These are phyloP conservation scores for Aspergillus hancockii DNA, from an alignment of 495 filamentous ascomycete genomes.

Conservation along the genomic window DNA sequence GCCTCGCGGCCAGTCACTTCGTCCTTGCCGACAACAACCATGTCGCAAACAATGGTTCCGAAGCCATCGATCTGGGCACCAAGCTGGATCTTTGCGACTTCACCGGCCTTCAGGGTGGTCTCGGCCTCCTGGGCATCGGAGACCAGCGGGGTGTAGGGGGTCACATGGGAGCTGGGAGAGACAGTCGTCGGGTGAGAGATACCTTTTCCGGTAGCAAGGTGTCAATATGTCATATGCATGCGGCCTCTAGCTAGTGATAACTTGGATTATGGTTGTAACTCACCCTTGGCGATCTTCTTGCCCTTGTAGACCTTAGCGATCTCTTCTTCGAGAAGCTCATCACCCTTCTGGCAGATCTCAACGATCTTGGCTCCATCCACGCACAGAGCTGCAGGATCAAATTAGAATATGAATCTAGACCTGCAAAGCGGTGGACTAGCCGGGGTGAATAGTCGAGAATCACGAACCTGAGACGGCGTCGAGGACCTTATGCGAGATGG, in stretches of 20 bases:
- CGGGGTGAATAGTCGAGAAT: not conserved
- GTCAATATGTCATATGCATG: constrained; percentile 20
- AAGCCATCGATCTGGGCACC: constrained; percentile 98
- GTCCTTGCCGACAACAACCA: constrained; percentile 69
- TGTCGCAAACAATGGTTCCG: constrained; percentile 94
- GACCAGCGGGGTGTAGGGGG: constrained; percentile 89
- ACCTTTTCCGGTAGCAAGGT: constrained; percentile 50
- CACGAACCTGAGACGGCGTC: constrained; percentile 71
- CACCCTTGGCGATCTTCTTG: constrained; percentile 93
- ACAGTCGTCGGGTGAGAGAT: constrained; percentile 93
- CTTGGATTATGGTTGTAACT: constrained; percentile 14
- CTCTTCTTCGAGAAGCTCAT: constrained; percentile 92
- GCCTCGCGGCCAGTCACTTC: constrained; percentile 71
- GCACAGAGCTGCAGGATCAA: constrained; percentile 60
- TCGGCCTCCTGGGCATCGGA: constrained; percentile 83
- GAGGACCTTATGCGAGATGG: constrained; percentile 92
- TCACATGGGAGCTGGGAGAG: constrained; percentile 91
- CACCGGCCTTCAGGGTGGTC: constrained; percentile 73
- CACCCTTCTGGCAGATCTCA: constrained; percentile 89
- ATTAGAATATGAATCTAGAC: constrained; percentile 25
- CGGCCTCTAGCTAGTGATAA: not conserved
- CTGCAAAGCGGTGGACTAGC: no score
- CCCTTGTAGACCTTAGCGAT: constrained; percentile 95
- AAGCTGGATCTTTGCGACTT: constrained; percentile 93
- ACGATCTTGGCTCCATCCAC: constrained; percentile 87